Evolutionary conservation across 805 yeast species (phyloP).

Genomic region (Pichia exigua): DNA sequence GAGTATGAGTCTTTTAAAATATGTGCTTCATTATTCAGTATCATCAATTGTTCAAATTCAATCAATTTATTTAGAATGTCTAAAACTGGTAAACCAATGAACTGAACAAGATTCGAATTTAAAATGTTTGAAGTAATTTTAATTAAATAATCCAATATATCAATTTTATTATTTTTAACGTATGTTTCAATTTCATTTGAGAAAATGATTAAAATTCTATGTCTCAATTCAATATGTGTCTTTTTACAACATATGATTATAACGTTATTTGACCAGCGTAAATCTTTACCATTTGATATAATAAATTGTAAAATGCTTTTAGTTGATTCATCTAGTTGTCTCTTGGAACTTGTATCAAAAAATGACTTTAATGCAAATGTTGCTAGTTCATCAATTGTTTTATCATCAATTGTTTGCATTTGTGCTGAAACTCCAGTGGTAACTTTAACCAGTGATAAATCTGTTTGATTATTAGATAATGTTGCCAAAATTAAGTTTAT

Average conservation of each 20-base stretch:
- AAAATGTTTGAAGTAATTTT: constrained; percentile 40
- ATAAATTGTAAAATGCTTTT: constrained; percentile 42
- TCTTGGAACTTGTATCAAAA: constrained; percentile 56
- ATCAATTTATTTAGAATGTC: constrained; percentile 63
- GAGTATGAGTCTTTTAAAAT: constrained; percentile 35
- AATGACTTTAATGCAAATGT: constrained; percentile 43
- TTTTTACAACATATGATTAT: constrained; percentile 63
- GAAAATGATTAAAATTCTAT: constrained; percentile 17
- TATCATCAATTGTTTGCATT: neutral
- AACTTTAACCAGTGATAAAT: constrained; percentile 16
- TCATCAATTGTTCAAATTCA: constrained; percentile 34
- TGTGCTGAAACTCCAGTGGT: neutral
- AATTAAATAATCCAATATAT: constrained; percentile 17
- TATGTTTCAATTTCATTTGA: constrained; percentile 44
- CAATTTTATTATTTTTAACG: constrained; percentile 4
- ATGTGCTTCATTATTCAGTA: constrained; percentile 24
- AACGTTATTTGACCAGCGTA: constrained; percentile 48
- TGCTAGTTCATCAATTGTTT: constrained; percentile 13
- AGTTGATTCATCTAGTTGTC: constrained; percentile 53
- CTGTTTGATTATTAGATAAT: constrained; percentile 18
- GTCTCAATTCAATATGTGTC: constrained; percentile 42
- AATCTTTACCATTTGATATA: constrained; percentile 20
- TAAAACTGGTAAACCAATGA: constrained; percentile 80
- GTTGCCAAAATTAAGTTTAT: constrained; percentile 34
- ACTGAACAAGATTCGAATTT: constrained; percentile 62